Conservation (phyloP, 2,329 filamentous ascomycete species). For the Paecilomyces dactylethromorphus region DNA sequence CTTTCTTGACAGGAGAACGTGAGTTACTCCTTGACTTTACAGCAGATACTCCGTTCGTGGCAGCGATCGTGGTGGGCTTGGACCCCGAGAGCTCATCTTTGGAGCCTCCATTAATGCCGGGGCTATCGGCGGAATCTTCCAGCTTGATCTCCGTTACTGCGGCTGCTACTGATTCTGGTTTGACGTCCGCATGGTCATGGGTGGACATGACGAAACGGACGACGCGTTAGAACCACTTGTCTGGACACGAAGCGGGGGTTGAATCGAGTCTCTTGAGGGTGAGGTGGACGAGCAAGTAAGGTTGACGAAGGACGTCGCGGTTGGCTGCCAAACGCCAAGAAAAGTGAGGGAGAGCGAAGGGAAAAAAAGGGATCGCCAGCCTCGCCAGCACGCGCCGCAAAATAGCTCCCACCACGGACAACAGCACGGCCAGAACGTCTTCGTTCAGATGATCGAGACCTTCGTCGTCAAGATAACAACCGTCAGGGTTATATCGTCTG, state of each 20-base stretch:
- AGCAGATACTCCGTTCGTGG: conserved; percentile 9
- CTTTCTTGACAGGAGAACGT: conserved; percentile 22
- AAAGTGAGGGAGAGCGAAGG: conserved; percentile 5
- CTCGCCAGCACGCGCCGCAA: not conserved
- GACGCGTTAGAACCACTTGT: conserved; percentile 13
- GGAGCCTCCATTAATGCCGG: conserved; percentile 17
- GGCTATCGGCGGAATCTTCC: conserved; percentile 18
- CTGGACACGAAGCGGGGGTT: conserved; percentile 5
- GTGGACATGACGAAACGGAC: conserved; percentile 37
- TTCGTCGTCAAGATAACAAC: not conserved
- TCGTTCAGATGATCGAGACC: not conserved
- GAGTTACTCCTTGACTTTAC: conserved; percentile 18
- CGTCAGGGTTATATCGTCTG: not conserved
- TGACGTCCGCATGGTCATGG: conserved; percentile 35
- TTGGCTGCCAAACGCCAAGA: conserved; percentile 6
- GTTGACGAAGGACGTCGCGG: conserved; percentile 5
- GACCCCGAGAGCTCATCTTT: conserved; percentile 3
- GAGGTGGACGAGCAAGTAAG: conserved; percentile 3
- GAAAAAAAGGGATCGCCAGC: not conserved
- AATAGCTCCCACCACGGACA: not conserved
- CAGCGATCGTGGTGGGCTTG: not conserved
- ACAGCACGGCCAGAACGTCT: not conserved
- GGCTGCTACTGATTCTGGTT: conserved; percentile 26
- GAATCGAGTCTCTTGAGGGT: conserved; percentile 3
- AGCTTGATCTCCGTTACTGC: conserved; percentile 31